Conservation (phyloP, 345 rosid species). For the Linum usitatissimum region DNA sequence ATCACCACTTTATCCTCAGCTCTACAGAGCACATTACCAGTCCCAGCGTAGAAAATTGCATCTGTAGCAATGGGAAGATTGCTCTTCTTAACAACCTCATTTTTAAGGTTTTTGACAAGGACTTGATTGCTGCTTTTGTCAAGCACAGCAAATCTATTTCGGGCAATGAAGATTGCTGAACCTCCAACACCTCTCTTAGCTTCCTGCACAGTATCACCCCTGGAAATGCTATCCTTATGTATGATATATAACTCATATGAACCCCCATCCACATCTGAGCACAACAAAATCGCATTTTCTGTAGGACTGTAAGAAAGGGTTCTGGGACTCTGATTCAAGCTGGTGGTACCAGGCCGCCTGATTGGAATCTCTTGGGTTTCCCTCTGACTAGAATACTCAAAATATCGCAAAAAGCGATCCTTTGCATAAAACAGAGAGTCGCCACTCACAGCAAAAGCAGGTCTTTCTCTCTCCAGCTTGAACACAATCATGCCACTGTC, state of each 20-base stretch:
- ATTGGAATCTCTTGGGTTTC: conserved; percentile 79
- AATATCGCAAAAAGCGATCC: conserved; percentile 73
- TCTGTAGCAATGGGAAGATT: conserved; percentile 61
- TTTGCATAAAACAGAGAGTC: conserved; percentile 64
- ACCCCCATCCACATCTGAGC: conserved; percentile 90
- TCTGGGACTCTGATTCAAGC: conserved; percentile 82
- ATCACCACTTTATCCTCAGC: conserved; percentile 77
- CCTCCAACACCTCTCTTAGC: conserved; percentile 81
- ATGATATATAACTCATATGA: conserved; percentile 78
- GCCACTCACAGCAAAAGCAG: conserved; percentile 79
- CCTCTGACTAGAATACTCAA: conserved; percentile 61
- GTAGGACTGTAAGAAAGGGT: conserved; percentile 89
- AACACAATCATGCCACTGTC: conserved; percentile 96
- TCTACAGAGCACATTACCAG: conserved; percentile 74
- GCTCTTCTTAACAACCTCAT: conserved; percentile 73
- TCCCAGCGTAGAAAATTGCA: conserved; percentile 87
- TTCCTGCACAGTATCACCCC: conserved; percentile 62
- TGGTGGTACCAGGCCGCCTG: conserved; percentile 64
- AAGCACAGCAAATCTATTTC: conserved; percentile 87
- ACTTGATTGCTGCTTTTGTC: conserved; percentile 86
- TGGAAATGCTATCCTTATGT: conserved; percentile 63
- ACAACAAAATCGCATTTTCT: conserved; percentile 74
- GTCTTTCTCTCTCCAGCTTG: conserved; percentile 91
- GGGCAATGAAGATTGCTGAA: conserved; percentile 74
- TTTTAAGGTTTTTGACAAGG: conserved; percentile 59